Evolutionary conservation across 1,284 basidiomycete genomes (phyloP), one percentile per base, ranked within the genome.

Genomic region (Rhodotorula sp.): DNA sequence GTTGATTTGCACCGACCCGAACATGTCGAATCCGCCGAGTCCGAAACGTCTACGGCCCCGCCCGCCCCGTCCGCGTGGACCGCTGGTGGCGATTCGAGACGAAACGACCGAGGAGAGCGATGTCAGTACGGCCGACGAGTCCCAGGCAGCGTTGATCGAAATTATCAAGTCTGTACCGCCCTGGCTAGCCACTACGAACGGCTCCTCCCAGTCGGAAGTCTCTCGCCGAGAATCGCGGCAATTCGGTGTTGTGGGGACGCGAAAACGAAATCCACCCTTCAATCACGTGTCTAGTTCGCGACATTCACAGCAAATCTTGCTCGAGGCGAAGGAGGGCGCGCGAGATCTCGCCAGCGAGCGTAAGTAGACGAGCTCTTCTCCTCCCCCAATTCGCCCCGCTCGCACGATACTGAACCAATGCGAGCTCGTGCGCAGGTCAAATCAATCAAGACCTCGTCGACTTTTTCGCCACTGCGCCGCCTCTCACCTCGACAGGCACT

Each of bases 381-480:
- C 5, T 34, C 34, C 34, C 8, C 34, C 34, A 8, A 34, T 6
- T 34, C 34, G 34, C 34, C 34, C 34, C 34, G 5, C 34, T 43
- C 38, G 38, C 38, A 43, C 38, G 38, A 43, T 43, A 2, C 38
- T 43, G 38, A 43, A 14, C 38, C 12, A 8, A 43, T 14, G 38
- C 48, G 3, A 49, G 6, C 15, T 28, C 38, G 0, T 23, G 0
- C 5, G 26, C 57, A 68, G 67, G 57, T 23, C 57, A 45, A 58
- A 55, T 70, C 67, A 75, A 72, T 47, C 54, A 63, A 43, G 73
- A 75, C 38, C 64, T 75, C 18, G 66, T 64, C 38, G 71, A 68
- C 50, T 72, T 75, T 38, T 75, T 75, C 62, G n/a, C 63, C 18
- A 31, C 68, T 34, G 67, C 70, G 19, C 63, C 62, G 5, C 31